Evolutionary conservation across 2,329 filamentous ascomycete species (phyloP), one percentile per base, ranked within the genome.

Genomic region (Scorias spongiosa): DNA sequence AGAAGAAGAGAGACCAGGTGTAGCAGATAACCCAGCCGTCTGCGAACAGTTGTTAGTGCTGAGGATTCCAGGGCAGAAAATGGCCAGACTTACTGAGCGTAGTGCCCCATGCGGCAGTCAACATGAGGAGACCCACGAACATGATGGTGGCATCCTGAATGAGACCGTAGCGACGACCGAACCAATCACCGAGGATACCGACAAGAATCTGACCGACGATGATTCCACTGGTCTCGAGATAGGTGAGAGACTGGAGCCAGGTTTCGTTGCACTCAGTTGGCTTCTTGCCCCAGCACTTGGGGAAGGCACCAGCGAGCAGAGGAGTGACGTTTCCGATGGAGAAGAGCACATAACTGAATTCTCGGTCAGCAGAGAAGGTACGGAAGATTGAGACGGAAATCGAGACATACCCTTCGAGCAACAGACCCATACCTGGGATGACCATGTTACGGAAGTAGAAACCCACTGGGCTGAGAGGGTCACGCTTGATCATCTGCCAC

Each of bases 11-110:
- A 34, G 85, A 85, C 83, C 84, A 93, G 48, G 82, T 84, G 62
- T 96, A 96, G 73, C 87, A 94, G 58, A 95, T 93, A 46, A 96
- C 84, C 89, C 89, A 96, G 55, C 88, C 88, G 58, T 96, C 80
- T 51, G 29, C 11, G 29, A 14, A 17, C 10, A 39, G 32, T 36
- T 15, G 42, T 54, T 44, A 54, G 50, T 15, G 20, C 3, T 7
- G 20, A 26, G 7, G 7, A 26, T 7, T 26, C 20, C 4, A 4
- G 3, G 7, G 3, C 7, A 7, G 20, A 26, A 4, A 3, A 11
- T 10, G 17, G 9, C 15, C 29, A 10, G 9, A 50, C 51, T 44
- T 46, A 52, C 50, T 59, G 42, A 93, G 72, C 30, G 76, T 85
- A 29, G 82, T 66, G 49, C 88, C 89, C 89, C 89, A 96, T 18